Evolutionary conservation across 2,329 filamentous ascomycete genomes (phyloP).

Genomic region (Passalora sequoiae): DNA sequence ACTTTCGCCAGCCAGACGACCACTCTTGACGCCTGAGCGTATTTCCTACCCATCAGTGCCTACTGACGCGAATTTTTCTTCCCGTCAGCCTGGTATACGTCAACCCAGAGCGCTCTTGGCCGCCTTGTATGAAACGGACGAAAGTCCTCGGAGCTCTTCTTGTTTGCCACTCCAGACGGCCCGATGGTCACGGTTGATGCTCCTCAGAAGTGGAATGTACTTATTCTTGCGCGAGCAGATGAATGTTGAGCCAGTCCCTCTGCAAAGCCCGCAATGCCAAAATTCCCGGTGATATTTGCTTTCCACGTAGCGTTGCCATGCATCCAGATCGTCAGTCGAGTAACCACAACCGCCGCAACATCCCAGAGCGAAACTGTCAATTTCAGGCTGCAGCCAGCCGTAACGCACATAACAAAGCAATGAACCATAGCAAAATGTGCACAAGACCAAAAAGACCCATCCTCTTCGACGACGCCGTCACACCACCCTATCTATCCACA

Average conservation of each 20-base stretch:
- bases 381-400: neutral
- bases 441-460: neutral
- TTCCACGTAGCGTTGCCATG: neutral
- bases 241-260: neutral
- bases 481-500: too few relatives aligned
- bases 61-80: too few relatives aligned
- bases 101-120: too few relatives aligned
- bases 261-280: constrained; percentile 6
- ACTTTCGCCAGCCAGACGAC: too few relatives aligned
- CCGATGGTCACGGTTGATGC: neutral
- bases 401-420: neutral
- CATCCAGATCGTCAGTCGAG: constrained; percentile 3
- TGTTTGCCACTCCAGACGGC: neutral
- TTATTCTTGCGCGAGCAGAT: constrained; percentile 7
- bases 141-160: neutral
- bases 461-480: too few relatives aligned
- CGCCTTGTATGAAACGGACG: neutral
- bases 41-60: too few relatives aligned
- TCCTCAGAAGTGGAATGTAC: neutral
- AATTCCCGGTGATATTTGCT: constrained; percentile 7
- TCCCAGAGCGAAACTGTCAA: neutral
- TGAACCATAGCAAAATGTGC: neutral
- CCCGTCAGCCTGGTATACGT: too few relatives aligned
- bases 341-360: constrained; percentile 2
- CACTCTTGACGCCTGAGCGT: too few relatives aligned